Evolutionary conservation across 2,329 filamentous ascomycete species (phyloP).

Genomic region (Colletotrichum destructivum): DNA sequence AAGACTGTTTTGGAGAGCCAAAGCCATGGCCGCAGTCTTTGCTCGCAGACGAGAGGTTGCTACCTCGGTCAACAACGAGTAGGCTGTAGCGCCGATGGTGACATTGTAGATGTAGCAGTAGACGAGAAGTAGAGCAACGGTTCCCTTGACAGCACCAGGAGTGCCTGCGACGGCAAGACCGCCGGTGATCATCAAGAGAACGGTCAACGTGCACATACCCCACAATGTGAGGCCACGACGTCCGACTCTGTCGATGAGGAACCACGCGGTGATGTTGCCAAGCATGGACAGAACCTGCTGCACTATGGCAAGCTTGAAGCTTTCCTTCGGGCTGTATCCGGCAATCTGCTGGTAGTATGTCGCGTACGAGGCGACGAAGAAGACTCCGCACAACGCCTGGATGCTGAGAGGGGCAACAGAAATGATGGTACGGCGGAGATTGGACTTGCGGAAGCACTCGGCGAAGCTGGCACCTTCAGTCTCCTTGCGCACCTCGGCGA

Average conservation of each 20-base stretch:
- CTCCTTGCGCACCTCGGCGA: slow-evolving; percentile 53
- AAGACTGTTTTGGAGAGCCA: slow-evolving; percentile 55
- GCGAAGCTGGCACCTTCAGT: slow-evolving; percentile 55
- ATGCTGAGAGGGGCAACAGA: slow-evolving; percentile 55
- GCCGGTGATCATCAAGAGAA: slow-evolving; percentile 50
- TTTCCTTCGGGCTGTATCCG: slow-evolving; percentile 53
- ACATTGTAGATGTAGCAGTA: slow-evolving; percentile 57
- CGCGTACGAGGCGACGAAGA: slow-evolving; percentile 50
- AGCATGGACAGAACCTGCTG: slow-evolving; percentile 46
- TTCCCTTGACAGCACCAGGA: slow-evolving; percentile 45
- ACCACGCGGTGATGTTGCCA: slow-evolving; percentile 52
- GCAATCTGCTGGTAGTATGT: slow-evolving; percentile 58
- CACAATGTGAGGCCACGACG: slow-evolving; percentile 51
- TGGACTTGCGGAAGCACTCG: slow-evolving; percentile 57
- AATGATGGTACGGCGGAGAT: slow-evolving; percentile 58
- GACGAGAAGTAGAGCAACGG: slow-evolving; percentile 54
- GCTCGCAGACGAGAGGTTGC: slow-evolving; percentile 55
- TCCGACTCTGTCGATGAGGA: slow-evolving; percentile 51
- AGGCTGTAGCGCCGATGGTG: slow-evolving; percentile 57
- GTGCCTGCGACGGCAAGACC: slow-evolving; percentile 46
- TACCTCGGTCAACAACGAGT: slow-evolving; percentile 55
- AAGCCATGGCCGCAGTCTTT: slow-evolving; percentile 57
- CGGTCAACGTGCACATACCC: slow-evolving; percentile 49
- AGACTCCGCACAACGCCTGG: slow-evolving; percentile 50
- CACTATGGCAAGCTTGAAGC: slow-evolving; percentile 56